Evolutionary conservation across 352 stramenopile genomes (phyloP).

Genomic region (Pythium aristosporum): DNA sequence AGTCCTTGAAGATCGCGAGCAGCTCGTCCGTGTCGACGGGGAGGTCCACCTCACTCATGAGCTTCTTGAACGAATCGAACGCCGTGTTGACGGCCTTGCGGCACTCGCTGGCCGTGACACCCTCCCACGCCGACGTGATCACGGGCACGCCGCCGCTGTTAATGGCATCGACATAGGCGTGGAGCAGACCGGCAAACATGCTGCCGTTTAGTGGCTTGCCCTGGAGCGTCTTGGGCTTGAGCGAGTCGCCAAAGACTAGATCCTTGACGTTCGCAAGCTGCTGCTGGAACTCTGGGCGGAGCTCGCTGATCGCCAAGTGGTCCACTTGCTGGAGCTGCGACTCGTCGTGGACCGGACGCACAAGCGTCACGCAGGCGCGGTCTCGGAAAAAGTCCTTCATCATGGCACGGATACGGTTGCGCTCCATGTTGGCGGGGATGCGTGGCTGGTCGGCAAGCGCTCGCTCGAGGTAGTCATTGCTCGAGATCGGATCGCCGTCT

Average conservation of each 20-base stretch:
- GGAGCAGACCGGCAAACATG: slow-evolving; percentile 83
- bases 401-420: slow-evolving; percentile 78
- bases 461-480: slow-evolving; percentile 80
- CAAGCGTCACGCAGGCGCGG: slow-evolving; percentile 77
- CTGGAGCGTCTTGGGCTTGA: slow-evolving; percentile 83
- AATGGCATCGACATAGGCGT: slow-evolving; percentile 82
- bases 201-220: slow-evolving; percentile 76
- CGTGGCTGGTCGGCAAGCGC: slow-evolving; percentile 71
- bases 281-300: slow-evolving; percentile 77
- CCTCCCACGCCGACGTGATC: slow-evolving; percentile 87
- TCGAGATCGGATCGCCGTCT: slow-evolving; percentile 77
- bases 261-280: slow-evolving; percentile 66
- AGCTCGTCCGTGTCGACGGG: slow-evolving; percentile 76
- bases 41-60: slow-evolving; percentile 54
- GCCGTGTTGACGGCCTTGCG: slow-evolving; percentile 67
- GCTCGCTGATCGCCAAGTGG: slow-evolving; percentile 52
- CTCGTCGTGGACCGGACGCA: slow-evolving; percentile 83
- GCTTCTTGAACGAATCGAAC: slow-evolving; percentile 65
- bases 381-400: slow-evolving; percentile 86
- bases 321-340: slow-evolving; percentile 76
- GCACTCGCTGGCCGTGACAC: slow-evolving; percentile 78
- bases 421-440: slow-evolving; percentile 66
- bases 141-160: slow-evolving; percentile 88
- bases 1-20: slow-evolving; percentile 48
- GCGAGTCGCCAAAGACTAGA: slow-evolving; percentile 65